Conservation (phyloP, 805 yeast species). For the Wickerhamiella azymoides region DNA sequence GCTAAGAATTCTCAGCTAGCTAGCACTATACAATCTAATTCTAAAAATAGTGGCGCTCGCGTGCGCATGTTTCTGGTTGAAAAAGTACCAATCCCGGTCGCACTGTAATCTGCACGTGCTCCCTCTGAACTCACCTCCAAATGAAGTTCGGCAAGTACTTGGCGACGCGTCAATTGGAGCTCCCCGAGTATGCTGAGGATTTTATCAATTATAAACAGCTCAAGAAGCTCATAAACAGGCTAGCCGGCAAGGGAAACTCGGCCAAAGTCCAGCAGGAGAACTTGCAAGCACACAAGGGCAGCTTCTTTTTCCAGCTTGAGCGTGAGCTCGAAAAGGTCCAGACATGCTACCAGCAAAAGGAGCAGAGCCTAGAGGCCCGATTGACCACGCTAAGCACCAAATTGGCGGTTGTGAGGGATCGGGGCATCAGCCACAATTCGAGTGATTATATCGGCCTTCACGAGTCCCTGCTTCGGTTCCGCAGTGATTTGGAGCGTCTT, state of each 20-base stretch:
- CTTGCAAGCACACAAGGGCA: conserved; percentile 79
- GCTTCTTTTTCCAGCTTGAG: conserved; percentile 75
- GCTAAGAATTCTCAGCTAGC: too few species aligned
- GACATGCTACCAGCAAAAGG: conserved; percentile 80
- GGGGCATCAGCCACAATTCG: conserved; percentile 42
- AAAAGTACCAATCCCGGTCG: background rate
- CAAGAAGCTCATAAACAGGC: conserved; percentile 77
- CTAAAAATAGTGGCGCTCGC: too few species aligned
- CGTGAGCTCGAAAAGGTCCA: conserved; percentile 93
- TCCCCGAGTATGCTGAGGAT: conserved; percentile 88
- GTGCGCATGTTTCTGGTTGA: too few species aligned
- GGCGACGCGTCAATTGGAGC: conserved; percentile 84
- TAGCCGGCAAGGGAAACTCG: conserved; percentile 27
- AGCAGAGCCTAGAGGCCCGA: conserved; percentile 69
- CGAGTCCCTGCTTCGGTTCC: conserved; percentile 78
- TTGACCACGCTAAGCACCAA: conserved; percentile 64
- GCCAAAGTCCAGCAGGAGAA: conserved; percentile 33
- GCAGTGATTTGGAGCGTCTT: conserved; percentile 73
- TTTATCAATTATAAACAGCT: conserved; percentile 91
- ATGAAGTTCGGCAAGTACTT: conserved; percentile 92
- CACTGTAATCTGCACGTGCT: background rate
- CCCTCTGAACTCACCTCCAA: too few species aligned
- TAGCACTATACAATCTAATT: too few species aligned
- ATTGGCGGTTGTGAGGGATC: conserved; percentile 37
- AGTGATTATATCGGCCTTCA: conserved; percentile 70